Evolutionary conservation across 1,284 basidiomycete species (phyloP).

Genomic region (Ceratobasidium papillatum): DNA sequence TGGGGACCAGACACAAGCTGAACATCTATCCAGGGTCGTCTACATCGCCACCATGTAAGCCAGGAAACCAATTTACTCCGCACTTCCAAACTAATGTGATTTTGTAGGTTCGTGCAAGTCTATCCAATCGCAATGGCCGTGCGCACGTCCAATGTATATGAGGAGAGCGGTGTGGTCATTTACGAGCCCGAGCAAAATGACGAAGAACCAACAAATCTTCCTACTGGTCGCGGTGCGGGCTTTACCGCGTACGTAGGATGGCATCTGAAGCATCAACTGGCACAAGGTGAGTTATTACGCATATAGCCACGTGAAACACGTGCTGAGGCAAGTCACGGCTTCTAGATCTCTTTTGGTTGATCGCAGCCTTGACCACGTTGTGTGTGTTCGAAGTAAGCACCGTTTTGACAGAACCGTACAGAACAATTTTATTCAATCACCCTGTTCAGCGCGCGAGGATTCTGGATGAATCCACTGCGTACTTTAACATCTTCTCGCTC

Average conservation of each 20-base stretch:
- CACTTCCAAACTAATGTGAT: background rate
- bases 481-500: conserved; percentile 35
- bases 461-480: background rate
- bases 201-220: conserved; percentile 29
- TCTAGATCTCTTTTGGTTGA: conserved; percentile 30
- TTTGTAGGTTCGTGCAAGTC: conserved; percentile 30
- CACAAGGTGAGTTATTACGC: conserved; percentile 7
- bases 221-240: conserved; percentile 22
- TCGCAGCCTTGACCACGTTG: conserved; percentile 21
- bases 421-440: background rate
- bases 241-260: conserved; percentile 35
- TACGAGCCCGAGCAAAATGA: conserved; percentile 20
- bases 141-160: conserved; percentile 37
- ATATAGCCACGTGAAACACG: background rate
- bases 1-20: background rate
- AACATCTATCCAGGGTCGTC: background rate
- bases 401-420: background rate
- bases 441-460: background rate
- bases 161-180: conserved; percentile 35
- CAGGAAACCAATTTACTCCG: background rate
- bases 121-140: conserved; percentile 38
- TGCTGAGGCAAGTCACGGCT: background rate
- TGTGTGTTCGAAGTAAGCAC: conserved; percentile 27
- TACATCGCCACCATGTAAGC: conserved; percentile 36
- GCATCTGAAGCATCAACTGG: conserved; percentile 36